These are phyloP conservation scores for Artemisia argyi DNA, from an alignment of 129 eudicot species.

Conservation along the genomic window DNA sequence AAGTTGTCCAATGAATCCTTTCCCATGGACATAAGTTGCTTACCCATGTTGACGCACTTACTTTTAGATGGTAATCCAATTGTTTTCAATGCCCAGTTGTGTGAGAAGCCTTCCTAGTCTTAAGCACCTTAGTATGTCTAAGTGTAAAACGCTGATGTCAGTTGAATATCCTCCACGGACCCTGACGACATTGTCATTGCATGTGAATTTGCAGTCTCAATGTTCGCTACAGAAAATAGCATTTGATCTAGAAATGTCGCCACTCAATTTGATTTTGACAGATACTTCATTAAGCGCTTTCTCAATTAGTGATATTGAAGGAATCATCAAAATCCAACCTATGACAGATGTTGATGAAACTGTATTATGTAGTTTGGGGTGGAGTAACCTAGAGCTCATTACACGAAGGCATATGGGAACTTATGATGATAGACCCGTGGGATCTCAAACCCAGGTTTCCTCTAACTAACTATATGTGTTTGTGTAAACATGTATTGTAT, in stretches of 20 bases:
- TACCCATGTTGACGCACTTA: constrained; percentile 1
- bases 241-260: constrained; percentile 27
- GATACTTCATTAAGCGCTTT: neutral
- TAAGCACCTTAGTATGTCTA: neutral
- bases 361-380: constrained; percentile 13
- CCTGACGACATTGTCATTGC: neutral
- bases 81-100: constrained; percentile 1
- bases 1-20: constrained; percentile 7
- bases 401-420: neutral
- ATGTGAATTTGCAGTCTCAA: neutral
- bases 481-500: neutral
- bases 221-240: neutral
- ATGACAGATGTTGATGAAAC: constrained; percentile 11
- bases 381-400: neutral
- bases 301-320: neutral
- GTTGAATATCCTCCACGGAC: constrained; percentile 21
- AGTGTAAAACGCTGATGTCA: neutral
- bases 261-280: neutral
- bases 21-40: constrained; percentile 12
- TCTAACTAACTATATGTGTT: neutral
- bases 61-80: constrained; percentile 9
- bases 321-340: constrained; percentile 1
- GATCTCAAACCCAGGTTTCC: constrained; percentile 14
- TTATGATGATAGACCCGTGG: neutral
- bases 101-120: constrained; percentile 15